phyloP scores from a whole-genome alignment of 108 stramenopile genomes.

The Parmales sp. region DNA sequence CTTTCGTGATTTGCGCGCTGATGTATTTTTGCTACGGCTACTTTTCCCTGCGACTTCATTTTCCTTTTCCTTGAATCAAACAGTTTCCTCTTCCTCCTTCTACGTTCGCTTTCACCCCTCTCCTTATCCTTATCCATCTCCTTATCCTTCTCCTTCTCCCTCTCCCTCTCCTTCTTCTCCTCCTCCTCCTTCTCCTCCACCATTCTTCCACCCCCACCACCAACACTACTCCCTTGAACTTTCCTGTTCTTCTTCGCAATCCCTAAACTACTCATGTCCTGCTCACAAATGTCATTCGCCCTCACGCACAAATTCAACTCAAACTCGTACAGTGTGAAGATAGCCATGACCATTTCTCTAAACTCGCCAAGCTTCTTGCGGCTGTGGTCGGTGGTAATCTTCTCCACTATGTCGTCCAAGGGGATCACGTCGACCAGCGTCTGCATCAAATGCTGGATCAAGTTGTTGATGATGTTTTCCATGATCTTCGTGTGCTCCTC shows the following conservation, averaged over 20 bases:
- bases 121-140: too few relatives aligned
- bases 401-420: slow-evolving; percentile 57
- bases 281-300: slow-evolving; percentile 47
- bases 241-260: background rate
- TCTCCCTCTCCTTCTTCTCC: background rate
- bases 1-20: too few relatives aligned
- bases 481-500: slow-evolving; percentile 20
- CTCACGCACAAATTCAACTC: slow-evolving; percentile 51
- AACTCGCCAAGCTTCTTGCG: slow-evolving; percentile 69
- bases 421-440: slow-evolving; percentile 62
- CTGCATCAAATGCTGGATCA: slow-evolving; percentile 67
- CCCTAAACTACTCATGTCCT: slow-evolving; percentile 28
- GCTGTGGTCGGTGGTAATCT: slow-evolving; percentile 63
- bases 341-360: slow-evolving; percentile 60
- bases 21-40: too few relatives aligned
- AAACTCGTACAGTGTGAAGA: slow-evolving; percentile 53
- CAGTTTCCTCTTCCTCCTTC: too few relatives aligned
- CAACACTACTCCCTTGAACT: background rate
- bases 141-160: too few relatives aligned
- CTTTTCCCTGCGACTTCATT: too few relatives aligned
- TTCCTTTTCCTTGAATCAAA: too few relatives aligned
- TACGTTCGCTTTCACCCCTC: too few relatives aligned
- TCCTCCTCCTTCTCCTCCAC: background rate
- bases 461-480: slow-evolving; percentile 46
- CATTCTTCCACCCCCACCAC: background rate